These are phyloP conservation scores for Orbilia oligospora DNA, from an alignment of 2,329 filamentous ascomycete genomes.

Conservation along the genomic window DNA sequence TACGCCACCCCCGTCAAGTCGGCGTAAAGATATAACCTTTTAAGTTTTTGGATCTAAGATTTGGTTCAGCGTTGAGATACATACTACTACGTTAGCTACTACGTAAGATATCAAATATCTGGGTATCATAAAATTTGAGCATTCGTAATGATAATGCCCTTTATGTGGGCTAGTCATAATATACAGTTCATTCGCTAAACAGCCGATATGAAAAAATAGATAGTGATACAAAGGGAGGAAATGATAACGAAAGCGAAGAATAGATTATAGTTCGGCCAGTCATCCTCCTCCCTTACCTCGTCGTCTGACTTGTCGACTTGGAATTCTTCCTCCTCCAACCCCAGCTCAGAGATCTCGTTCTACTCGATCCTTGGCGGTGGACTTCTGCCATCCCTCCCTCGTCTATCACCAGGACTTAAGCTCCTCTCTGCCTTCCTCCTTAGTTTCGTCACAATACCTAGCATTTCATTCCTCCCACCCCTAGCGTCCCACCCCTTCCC, in stretches of 20 bases:
- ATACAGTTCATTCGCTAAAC: slow-evolving; percentile 14
- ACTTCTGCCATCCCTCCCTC: slow-evolving; percentile 59
- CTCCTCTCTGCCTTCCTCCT: slow-evolving; percentile 89
- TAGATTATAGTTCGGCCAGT: neutral
- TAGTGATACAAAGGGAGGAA: slow-evolving; percentile 20
- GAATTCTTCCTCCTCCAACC: neutral
- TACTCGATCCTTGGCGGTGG: slow-evolving; percentile 63
- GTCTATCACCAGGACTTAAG: slow-evolving; percentile 59
- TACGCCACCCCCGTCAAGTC: slow-evolving; percentile 70
- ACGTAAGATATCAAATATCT: slow-evolving; percentile 28
- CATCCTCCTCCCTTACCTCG: neutral
- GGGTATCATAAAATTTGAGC: slow-evolving; percentile 5
- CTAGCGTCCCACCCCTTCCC: slow-evolving; percentile 85
- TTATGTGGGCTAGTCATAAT: slow-evolving; percentile 4
- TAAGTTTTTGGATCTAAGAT: neutral
- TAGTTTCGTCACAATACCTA: slow-evolving; percentile 87
- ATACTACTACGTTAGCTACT: slow-evolving; percentile 3
- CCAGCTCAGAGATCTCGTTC: slow-evolving; percentile 16
- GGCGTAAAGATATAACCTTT: slow-evolving; percentile 2
- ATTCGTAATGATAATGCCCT: slow-evolving; percentile 10
- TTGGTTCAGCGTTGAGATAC: slow-evolving; percentile 11
- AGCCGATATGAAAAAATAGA: slow-evolving; percentile 4
- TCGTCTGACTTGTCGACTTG: neutral
- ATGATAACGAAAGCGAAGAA: neutral
- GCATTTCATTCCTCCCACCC: slow-evolving; percentile 88